Conservation (phyloP, 345 rosid genomes). For the Dipteronia sinensis region DNA sequence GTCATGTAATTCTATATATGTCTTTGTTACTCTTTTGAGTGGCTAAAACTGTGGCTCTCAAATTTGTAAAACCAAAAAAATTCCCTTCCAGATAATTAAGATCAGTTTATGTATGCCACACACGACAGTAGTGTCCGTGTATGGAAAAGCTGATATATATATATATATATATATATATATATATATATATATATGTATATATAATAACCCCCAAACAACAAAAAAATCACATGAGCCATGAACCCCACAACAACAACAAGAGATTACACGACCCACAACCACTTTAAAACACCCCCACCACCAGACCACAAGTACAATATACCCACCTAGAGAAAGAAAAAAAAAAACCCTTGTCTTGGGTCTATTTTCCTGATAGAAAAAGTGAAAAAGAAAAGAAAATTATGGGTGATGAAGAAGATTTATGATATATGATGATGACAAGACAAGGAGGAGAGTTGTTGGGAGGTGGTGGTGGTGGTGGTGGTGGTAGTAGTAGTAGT, state of each 20-base stretch:
- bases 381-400: not conserved
- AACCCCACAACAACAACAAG: not conserved
- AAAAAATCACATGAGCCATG: not conserved
- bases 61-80: not conserved
- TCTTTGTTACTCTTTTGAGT: not conserved
- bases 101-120: not conserved
- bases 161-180: no score
- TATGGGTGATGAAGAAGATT: not conserved
- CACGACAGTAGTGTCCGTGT: not conserved
- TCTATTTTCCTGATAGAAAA: not conserved
- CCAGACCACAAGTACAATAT: no score
- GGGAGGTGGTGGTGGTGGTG: not conserved
- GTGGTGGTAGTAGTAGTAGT: not conserved
- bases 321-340: no score
- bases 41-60: not conserved
- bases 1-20: not conserved
- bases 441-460: slow-evolving; percentile 13
- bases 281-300: not conserved
- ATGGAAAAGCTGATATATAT: not conserved
- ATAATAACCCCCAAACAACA: not conserved
- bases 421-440: slow-evolving; percentile 10
- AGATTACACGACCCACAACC: not conserved
- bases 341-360: not conserved
- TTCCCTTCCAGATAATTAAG: not conserved
- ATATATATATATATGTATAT: no score